Evolutionary conservation across 2,329 filamentous ascomycete species (phyloP), one percentile per base, ranked within the genome.

Genomic region (Colletotrichum neosansevieriae): DNA sequence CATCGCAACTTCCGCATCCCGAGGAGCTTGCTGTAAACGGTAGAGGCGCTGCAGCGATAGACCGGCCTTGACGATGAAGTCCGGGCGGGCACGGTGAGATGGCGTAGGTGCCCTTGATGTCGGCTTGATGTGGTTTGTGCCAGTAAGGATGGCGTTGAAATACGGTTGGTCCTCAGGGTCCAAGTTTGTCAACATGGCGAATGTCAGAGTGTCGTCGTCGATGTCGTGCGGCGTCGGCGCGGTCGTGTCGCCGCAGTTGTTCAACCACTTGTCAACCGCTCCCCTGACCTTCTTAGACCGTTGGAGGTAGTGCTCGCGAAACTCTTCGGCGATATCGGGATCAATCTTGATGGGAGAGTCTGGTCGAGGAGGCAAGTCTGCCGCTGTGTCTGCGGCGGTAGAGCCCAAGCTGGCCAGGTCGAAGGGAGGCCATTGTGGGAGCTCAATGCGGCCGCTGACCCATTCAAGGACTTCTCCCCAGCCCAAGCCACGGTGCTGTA

Each of bases 401-500:
- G 81, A 81, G 50, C 88, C 84, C 47, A 92, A 82, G 56, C 87
- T 83, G 3, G 87, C 87, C 72, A 94, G 86, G 72, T 92, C 89
- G 75, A 98, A 96, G 0, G 95, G 94, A 21, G 95, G 95, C 95
- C 95, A 98, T 15, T 86, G 81, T 0, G 95, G 94, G 58, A 98
- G 85, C 73, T 97, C 94, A 67, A 93, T 89, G 62, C 95, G 89
- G 17, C 95, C 95, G 71, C 94, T 96, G 12, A 97, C 94, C 76
- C 94, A 90, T 79, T 99, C 96, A 24, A 99, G 81, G 12, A 98
- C 94, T 76, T 98, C 95, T 10, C 96, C 95, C 95, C 95, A 99
- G 70, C 93, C 96, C 34, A 98, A 85, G 2, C 94, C 94, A 63
- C 85, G 86, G 70, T 89, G 88, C 34, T 68, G 65, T 15, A 91